Conservation (phyloP, 2,329 filamentous ascomycete species). For the Ophiostoma sp. region DNA sequence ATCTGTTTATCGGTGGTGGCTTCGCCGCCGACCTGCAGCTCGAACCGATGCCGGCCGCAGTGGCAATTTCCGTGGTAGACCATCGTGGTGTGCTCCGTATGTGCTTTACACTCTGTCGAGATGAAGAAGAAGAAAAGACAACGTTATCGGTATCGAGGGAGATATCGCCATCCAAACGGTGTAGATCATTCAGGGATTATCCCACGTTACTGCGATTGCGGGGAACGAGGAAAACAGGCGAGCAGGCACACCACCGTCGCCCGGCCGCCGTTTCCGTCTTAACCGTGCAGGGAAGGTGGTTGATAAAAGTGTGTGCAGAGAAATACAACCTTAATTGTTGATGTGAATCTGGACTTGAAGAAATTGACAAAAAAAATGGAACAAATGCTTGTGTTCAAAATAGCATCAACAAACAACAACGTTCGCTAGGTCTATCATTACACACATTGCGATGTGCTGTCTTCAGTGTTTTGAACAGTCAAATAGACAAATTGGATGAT, state of each 20-base stretch:
- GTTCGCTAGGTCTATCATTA: too few species aligned
- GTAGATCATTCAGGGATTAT: not conserved
- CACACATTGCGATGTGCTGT: too few species aligned
- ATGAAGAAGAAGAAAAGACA: not conserved
- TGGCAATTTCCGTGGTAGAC: constrained; percentile 25
- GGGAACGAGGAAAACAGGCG: not conserved
- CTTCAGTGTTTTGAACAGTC: too few species aligned
- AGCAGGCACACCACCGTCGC: not conserved
- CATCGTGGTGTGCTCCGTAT: constrained; percentile 3
- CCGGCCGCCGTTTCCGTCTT: constrained; percentile 2
- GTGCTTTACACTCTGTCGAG: not conserved
- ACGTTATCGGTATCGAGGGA: not conserved
- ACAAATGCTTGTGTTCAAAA: too few species aligned
- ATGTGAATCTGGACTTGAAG: too few species aligned
- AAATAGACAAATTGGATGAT: too few species aligned
- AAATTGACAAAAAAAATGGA: too few species aligned
- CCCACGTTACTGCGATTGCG: constrained; percentile 14
- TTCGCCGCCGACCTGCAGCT: constrained; percentile 6
- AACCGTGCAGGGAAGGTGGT: not conserved
- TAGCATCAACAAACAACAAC: too few species aligned
- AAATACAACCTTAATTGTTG: too few species aligned
- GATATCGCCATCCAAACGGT: constrained; percentile 4
- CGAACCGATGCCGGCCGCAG: constrained; percentile 27
- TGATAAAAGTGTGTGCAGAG: not conserved
- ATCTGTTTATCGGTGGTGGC: not conserved